Evolutionary conservation across 1,284 basidiomycete species (phyloP).

Genomic region (Tylopilus sp.): DNA sequence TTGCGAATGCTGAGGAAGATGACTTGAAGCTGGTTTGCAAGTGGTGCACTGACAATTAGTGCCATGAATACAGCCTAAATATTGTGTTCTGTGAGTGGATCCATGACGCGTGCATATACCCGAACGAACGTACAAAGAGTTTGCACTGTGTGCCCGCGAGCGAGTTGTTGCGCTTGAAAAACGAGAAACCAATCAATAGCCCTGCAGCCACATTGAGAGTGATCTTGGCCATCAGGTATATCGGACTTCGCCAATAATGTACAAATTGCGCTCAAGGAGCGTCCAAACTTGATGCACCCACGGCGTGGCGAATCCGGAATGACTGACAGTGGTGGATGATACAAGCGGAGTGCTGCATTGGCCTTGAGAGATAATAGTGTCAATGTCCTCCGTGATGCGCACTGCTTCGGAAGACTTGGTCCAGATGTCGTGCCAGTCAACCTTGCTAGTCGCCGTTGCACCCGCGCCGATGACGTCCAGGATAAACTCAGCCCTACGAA

Average conservation of each 20-base stretch:
- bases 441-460: slow-evolving; percentile 55
- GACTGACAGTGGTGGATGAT: slow-evolving; percentile 43
- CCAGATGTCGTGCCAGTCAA: slow-evolving; percentile 65
- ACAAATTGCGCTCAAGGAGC: slow-evolving; percentile 50
- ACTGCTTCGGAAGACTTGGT: slow-evolving; percentile 49
- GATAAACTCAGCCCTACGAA: slow-evolving; percentile 71
- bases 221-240: slow-evolving; percentile 84
- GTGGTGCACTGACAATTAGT: slow-evolving; percentile 38
- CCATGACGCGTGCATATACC: not conserved
- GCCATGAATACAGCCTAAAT: slow-evolving; percentile 38
- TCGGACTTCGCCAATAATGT: slow-evolving; percentile 68
- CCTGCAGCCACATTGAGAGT: slow-evolving; percentile 65
- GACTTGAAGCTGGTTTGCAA: slow-evolving; percentile 45
- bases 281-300: slow-evolving; percentile 63
- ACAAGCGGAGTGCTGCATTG: slow-evolving; percentile 44
- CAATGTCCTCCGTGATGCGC: slow-evolving; percentile 49
- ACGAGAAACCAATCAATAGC: slow-evolving; percentile 76
- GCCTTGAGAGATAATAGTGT: slow-evolving; percentile 51
- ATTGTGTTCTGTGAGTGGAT: not conserved
- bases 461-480: slow-evolving; percentile 79
- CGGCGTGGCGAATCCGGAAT: slow-evolving; percentile 62
- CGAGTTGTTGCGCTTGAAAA: slow-evolving; percentile 75
- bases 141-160: slow-evolving; percentile 87
- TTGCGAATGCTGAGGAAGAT: slow-evolving; percentile 48
- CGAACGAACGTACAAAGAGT: slow-evolving; percentile 61